Percentiles rank a stretch among this genome's conserved stretches.
These are phyloP conservation scores for Ceratobasidium sp. DNA, from an alignment of 1,284 basidiomycete species.

Conservation along the genomic window DNA sequence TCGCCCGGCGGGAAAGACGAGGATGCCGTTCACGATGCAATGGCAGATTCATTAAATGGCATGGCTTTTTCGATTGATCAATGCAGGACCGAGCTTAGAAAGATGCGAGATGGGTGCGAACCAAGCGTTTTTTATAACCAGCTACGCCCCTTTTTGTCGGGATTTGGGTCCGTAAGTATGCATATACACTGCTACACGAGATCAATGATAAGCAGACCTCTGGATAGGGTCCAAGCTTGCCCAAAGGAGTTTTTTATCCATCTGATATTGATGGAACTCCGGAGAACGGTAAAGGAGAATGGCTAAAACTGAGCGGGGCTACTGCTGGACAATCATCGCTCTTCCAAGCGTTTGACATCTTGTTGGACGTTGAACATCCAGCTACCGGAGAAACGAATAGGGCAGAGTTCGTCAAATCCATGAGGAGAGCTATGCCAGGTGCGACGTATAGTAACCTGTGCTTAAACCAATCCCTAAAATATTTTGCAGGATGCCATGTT, in stretches of 20 bases:
- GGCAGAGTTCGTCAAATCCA: slow-evolving; percentile 1
- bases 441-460: neutral
- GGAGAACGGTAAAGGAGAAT: slow-evolving; percentile 13
- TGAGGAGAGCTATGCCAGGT: slow-evolving; percentile 34
- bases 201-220: neutral
- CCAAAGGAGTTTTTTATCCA: slow-evolving; percentile 23
- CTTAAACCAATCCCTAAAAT: neutral
- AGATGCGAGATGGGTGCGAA: slow-evolving; percentile 24
- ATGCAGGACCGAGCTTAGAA: slow-evolving; percentile 21
- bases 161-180: slow-evolving; percentile 25
- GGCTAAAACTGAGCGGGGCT: slow-evolving; percentile 28
- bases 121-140: slow-evolving; percentile 15
- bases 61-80: slow-evolving; percentile 1
- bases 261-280: slow-evolving; percentile 1
- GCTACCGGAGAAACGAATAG: neutral
- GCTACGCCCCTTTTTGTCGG: slow-evolving; percentile 12
- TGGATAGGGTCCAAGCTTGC: neutral
- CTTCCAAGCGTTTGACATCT: slow-evolving; percentile 23
- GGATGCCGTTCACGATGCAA: neutral
- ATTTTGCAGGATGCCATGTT: slow-evolving; percentile 6
- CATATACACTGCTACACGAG: neutral
- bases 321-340: slow-evolving; percentile 29
- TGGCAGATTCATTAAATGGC: neutral
- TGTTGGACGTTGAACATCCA: slow-evolving; percentile 12
- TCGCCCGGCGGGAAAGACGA: neutral